Conservation (phyloP, 129 eudicot genomes). For the Ambrosia artemisiifolia region DNA sequence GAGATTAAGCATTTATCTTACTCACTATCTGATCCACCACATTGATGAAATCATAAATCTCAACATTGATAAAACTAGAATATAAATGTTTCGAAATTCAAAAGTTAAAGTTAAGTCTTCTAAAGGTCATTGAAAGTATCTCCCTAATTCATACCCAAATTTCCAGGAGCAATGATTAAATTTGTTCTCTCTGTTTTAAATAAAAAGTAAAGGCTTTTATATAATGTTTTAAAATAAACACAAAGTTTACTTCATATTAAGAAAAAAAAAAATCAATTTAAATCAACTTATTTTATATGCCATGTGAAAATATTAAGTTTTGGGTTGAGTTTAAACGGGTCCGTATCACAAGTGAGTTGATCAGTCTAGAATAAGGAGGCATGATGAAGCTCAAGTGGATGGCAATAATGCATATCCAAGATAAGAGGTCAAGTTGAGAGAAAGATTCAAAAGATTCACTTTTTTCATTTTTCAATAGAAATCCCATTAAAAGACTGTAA, state of each 20-base stretch:
- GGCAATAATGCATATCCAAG: conserved; percentile 36
- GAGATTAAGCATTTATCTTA: no score
- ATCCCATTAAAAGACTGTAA: conserved; percentile 17
- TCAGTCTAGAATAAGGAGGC: conserved; percentile 24
- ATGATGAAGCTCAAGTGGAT: conserved; percentile 36
- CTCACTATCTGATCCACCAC: no score
- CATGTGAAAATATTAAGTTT: no score
- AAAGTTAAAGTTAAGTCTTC: conserved; percentile 14
- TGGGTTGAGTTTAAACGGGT: no score
- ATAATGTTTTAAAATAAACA: neutral
- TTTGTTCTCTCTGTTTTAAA: neutral
- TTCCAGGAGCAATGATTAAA: conserved; percentile 14
- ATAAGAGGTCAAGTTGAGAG: conserved; percentile 30
- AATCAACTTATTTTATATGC: no score
- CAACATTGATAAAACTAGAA: neutral
- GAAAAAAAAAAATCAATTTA: no score
- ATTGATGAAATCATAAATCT: neutral
- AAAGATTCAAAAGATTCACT: conserved; percentile 38
- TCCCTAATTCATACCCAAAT: conserved; percentile 15
- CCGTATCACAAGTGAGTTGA: no score
- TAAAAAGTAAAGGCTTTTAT: neutral
- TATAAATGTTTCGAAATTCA: conserved; percentile 1
- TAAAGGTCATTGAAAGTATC: conserved; percentile 12
- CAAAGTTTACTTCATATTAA: no score
- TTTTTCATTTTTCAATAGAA: conserved; percentile 26